Evolutionary conservation across 176 grass and related monocot species (phyloP), one percentile per base, ranked within the genome.

Genomic region (Coix lacrymajobi): DNA sequence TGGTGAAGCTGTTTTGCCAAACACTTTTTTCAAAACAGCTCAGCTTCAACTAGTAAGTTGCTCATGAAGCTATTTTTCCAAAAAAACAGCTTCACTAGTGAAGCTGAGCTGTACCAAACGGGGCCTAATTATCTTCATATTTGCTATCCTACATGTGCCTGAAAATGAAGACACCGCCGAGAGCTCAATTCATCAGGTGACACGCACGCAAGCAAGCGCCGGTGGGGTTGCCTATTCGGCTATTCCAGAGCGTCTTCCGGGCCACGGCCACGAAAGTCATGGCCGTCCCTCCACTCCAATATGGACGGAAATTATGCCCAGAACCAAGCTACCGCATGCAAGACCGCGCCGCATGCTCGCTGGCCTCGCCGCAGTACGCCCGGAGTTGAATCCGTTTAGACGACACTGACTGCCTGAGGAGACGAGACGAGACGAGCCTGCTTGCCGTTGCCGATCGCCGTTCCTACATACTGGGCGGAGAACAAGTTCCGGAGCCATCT

Each of bases 261-360:
- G 3, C 56, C 56, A 26, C 39, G 25, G 2, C 38, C 70, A 76
- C 82, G 69, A 62, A 80, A 85, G 3, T 80, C 77, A 75, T 63
- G 82, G 62, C 13, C 62, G 32, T 80, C 87, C 76, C 30, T 84
- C 75, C 81, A 81, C 34, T 83, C 60, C 76, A 84, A 84, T 34
- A 66, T 28, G 41, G 19, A 5, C 39, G 16, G 24, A 43, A 63
- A 31, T n/a, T n/a, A n/a, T 79, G 60, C 22, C 24, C 39, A 14
- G 3, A 45, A 45, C 28, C 58, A 63, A 64, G 56, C 26, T 7
- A 48, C 39, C 63, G 39, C 28, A 7, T 4, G 15, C 57, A 11
- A 25, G 32, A 52, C 2, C 54, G 4, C 54, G 4, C 52, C 44
- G 80, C 61, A 66, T 26, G 82, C n/a, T 10, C 22, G 11, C 28